Conservation (phyloP, 2,329 filamentous ascomycete genomes). For the Metarhizium rileyi region DNA sequence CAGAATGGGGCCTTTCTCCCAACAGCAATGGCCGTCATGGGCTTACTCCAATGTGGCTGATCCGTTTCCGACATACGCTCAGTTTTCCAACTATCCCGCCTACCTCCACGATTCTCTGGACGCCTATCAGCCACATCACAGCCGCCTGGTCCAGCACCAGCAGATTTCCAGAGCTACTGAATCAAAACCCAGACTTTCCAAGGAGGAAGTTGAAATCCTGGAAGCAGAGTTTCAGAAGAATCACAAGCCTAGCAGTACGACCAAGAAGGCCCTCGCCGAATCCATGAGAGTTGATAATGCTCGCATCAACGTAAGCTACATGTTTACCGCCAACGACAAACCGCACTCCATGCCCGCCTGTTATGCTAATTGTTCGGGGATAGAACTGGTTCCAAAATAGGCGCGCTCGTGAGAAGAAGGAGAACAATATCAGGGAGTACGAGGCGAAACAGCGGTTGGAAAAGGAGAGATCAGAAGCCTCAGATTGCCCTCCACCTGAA, state of each 20-base stretch:
- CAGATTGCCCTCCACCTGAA: slow-evolving; percentile 16
- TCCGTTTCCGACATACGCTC: slow-evolving; percentile 22
- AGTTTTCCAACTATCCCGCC: slow-evolving; percentile 23
- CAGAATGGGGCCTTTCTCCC: slow-evolving; percentile 24
- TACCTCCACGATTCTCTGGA: slow-evolving; percentile 31
- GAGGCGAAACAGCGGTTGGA: slow-evolving; percentile 28
- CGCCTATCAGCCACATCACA: slow-evolving; percentile 26
- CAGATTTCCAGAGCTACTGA: slow-evolving; percentile 32
- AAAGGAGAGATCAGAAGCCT: slow-evolving; percentile 20
- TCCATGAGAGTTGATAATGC: slow-evolving; percentile 53
- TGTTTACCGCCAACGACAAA: background rate
- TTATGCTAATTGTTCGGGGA: slow-evolving; percentile 19
- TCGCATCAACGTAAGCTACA: slow-evolving; percentile 47
- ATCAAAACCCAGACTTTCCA: slow-evolving; percentile 44
- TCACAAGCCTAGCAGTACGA: slow-evolving; percentile 52
- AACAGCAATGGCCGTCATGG: slow-evolving; percentile 27
- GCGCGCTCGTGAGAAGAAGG: slow-evolving; percentile 55
- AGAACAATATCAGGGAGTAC: slow-evolving; percentile 40
- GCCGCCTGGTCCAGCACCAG: slow-evolving; percentile 26
- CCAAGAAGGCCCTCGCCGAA: slow-evolving; percentile 51
- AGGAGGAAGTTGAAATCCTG: slow-evolving; percentile 48
- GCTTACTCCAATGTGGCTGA: slow-evolving; percentile 20
- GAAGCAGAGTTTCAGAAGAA: slow-evolving; percentile 55
- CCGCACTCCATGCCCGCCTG: background rate
- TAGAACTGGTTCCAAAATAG: slow-evolving; percentile 64